These are phyloP conservation scores for Calonectria fujianensis DNA, from an alignment of 2,329 filamentous ascomycete genomes.

Conservation along the genomic window DNA sequence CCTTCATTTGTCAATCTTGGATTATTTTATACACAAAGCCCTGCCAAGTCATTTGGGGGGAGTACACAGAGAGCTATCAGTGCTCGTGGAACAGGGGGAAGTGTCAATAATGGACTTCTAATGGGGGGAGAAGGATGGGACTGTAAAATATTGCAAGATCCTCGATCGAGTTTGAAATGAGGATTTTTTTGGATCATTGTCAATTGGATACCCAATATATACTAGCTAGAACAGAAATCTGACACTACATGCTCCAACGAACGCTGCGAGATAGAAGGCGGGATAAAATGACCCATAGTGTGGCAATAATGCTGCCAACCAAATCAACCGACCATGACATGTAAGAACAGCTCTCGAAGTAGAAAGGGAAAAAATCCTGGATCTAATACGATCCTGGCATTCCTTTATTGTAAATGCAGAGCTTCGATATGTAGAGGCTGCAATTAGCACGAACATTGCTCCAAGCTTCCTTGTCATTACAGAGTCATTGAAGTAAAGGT, in stretches of 20 bases:
- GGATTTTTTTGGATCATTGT: neutral
- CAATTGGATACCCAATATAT: constrained; percentile 39
- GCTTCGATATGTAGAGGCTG: too few relatives aligned
- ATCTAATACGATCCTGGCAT: too few relatives aligned
- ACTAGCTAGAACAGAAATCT: constrained; percentile 16
- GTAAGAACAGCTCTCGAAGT: too few relatives aligned
- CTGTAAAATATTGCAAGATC: neutral
- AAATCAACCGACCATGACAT: too few relatives aligned
- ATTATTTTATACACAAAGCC: neutral
- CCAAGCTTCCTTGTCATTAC: too few relatives aligned
- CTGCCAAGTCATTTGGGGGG: neutral
- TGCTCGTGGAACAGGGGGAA: neutral
- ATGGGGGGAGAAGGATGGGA: constrained; percentile 1
- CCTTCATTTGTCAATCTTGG: constrained; percentile 14
- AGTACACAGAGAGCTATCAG: neutral
- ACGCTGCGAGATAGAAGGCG: neutral
- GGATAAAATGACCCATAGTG: neutral
- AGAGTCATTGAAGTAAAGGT: too few relatives aligned
- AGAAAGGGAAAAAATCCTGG: too few relatives aligned
- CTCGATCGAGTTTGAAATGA: neutral
- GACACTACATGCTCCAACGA: neutral
- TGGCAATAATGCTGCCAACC: too few relatives aligned
- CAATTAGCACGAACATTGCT: too few relatives aligned
- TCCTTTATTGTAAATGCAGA: too few relatives aligned
- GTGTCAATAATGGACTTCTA: constrained; percentile 13